Evolutionary conservation across 371 early-diverging fungal genomes (phyloP), one percentile per base, ranked within the genome.

Genomic region (Apophysomyces ossiformis): DNA sequence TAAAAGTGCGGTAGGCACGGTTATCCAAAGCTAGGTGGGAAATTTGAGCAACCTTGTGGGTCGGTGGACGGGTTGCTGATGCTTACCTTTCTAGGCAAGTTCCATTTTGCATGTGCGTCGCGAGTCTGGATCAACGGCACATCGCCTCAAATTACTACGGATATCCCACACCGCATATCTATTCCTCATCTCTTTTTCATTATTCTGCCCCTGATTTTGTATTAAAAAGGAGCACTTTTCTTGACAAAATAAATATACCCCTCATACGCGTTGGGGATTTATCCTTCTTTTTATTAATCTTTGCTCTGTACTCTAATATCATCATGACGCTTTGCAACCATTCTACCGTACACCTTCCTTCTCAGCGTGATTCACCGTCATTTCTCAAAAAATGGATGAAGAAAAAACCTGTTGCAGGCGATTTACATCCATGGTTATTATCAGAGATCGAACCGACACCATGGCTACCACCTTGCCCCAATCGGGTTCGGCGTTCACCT

Each of bases 1-100:
- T 57, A 71, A 62, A 66, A 69, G 57, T 68, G 36, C 16, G 47
- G 68, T 61, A 69, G 68, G 72, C 72, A 71, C 72, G 72, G 72
- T 41, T 66, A 13, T 18, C 37, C n/a, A 58, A 47, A 38, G 43
- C 50, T 54, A 37, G 54, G 54, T 50, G 54, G 54, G 54, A 50
- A 50, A 18, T 50, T 45, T 50, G 54, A 50, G 54, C 21, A 21
- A 50, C 54, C 54, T 21, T 50, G 54, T 50, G 54, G 54, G 54
- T 50, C 5, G 54, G 9, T 5, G 21, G 21, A 50, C 21, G 21
- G 21, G 54, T 21, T 50, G n/a, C 18, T 50, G n/a, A 50, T 7
- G 35, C 54, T 50, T 50, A 21, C 54, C 54, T 21, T 50, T 50
- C 54, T 9, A 50, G 54, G 54, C 21, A 50, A 50, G 5, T 50